phyloP scores from a whole-genome alignment of 129 eudicot species.

The Calendula officinalis region DNA sequence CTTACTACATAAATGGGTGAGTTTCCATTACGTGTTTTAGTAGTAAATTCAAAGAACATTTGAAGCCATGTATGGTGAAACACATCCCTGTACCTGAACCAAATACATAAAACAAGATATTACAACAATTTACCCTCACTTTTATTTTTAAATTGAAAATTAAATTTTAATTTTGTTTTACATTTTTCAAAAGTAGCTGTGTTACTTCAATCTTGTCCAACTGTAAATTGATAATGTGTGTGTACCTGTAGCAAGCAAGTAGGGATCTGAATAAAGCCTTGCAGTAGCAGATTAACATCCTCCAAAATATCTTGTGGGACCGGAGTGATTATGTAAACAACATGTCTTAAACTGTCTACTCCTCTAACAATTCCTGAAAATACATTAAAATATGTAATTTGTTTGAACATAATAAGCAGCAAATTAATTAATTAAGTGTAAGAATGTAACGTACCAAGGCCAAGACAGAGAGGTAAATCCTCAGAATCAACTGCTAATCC shows the following conservation, averaged over 20 bases:
- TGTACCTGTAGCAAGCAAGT: slow-evolving; percentile 80
- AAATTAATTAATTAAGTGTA: background rate
- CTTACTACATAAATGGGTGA: background rate
- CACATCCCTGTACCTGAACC: slow-evolving; percentile 73
- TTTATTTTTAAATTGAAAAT: too few relatives aligned
- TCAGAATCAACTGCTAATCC: slow-evolving; percentile 78
- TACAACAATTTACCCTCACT: background rate
- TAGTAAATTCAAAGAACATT: slow-evolving; percentile 45
- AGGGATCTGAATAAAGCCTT: slow-evolving; percentile 86
- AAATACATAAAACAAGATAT: background rate
- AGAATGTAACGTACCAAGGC: slow-evolving; percentile 64
- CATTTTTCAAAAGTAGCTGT: too few relatives aligned
- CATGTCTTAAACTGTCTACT: slow-evolving; percentile 53
- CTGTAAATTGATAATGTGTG: too few relatives aligned
- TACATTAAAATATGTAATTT: background rate
- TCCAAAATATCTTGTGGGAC: slow-evolving; percentile 58
- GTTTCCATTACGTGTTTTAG: background rate
- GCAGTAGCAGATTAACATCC: slow-evolving; percentile 72
- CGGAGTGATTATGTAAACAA: slow-evolving; percentile 72
- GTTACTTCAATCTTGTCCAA: too few relatives aligned
- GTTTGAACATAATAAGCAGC: background rate
- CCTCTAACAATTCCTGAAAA: slow-evolving; percentile 77
- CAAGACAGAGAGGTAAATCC: slow-evolving; percentile 69
- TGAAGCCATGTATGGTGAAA: slow-evolving; percentile 84
- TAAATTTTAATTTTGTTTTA: too few relatives aligned